phyloP scores from a whole-genome alignment of 441 rosid species.

The Euphorbia corollata region DNA sequence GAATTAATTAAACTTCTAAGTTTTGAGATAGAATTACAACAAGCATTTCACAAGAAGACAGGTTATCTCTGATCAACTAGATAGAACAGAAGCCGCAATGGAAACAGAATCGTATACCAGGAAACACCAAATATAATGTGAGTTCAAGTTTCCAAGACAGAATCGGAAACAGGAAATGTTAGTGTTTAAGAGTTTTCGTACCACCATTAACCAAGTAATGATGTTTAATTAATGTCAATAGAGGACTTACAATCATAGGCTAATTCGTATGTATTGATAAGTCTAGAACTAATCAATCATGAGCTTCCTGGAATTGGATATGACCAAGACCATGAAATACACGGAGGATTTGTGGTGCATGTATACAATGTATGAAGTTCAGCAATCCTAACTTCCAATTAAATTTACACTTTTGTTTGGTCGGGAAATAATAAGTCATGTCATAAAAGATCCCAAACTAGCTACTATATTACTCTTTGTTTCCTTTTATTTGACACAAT shows the following conservation, averaged over 20 bases:
- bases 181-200: no score
- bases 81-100: no score
- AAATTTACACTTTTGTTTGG: neutral
- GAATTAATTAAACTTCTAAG: neutral
- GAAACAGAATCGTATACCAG: no score
- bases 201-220: no score
- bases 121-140: no score
- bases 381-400: neutral
- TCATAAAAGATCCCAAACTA: neutral
- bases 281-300: neutral
- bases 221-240: neutral
- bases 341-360: neutral
- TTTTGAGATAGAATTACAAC: neutral
- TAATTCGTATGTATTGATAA: neutral
- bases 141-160: no score
- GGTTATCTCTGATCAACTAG: no score
- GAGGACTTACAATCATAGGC: neutral
- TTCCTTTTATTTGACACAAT: neutral
- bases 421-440: neutral
- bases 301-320: neutral
- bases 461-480: neutral
- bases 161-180: no score
- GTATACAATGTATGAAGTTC: neutral
- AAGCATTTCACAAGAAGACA: neutral
- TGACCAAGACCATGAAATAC: neutral